Evolutionary conservation across 1,139 yeast genomes (phyloP).

Genomic region (Debaryomyces subglobosus): DNA sequence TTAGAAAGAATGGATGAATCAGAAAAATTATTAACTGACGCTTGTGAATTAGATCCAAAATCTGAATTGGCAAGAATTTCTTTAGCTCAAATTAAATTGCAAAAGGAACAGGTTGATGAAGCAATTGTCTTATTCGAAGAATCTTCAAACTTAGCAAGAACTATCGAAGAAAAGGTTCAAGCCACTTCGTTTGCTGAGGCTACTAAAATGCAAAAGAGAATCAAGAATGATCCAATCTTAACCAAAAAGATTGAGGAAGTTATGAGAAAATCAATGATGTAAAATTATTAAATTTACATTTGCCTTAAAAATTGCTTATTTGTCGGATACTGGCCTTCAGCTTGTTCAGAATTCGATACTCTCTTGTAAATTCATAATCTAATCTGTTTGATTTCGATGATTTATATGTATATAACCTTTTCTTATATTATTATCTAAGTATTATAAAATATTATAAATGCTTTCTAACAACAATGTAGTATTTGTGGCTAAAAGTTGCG

Average conservation of each 20-base stretch:
- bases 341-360: background rate
- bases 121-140: slow-evolving; percentile 83
- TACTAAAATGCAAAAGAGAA: slow-evolving; percentile 75
- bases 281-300: background rate
- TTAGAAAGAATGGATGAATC: slow-evolving; percentile 61
- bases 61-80: slow-evolving; percentile 88
- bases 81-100: slow-evolving; percentile 87
- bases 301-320: slow-evolving; percentile 2
- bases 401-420: slow-evolving; percentile 12
- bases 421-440: slow-evolving; percentile 4
- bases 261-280: slow-evolving; percentile 35
- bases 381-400: slow-evolving; percentile 6
- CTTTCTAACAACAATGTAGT: background rate
- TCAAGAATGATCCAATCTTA: slow-evolving; percentile 67
- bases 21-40: slow-evolving; percentile 68
- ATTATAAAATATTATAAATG: background rate
- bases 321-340: background rate
- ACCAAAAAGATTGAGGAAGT: slow-evolving; percentile 48
- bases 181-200: slow-evolving; percentile 94
- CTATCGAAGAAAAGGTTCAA: slow-evolving; percentile 84
- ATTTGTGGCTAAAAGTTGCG: slow-evolving; percentile 2
- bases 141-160: slow-evolving; percentile 80
- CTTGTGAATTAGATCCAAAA: slow-evolving; percentile 81
- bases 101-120: slow-evolving; percentile 78
- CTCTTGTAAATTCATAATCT: slow-evolving; percentile 8